phyloP scores from a whole-genome alignment of 495 filamentous ascomycete genomes.

The Penicillium pancosmium region DNA sequence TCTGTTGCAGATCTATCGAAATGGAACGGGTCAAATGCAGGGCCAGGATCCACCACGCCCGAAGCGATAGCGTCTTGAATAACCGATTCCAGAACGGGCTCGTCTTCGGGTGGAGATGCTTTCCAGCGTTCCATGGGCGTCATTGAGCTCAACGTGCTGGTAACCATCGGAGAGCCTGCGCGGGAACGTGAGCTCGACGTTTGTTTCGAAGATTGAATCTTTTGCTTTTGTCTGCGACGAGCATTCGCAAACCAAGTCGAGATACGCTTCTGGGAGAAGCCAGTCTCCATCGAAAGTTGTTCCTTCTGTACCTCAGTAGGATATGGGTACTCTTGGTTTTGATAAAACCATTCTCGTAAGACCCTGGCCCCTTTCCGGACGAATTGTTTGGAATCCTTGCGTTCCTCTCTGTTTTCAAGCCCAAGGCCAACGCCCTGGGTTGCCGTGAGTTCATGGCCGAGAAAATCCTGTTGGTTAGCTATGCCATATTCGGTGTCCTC shows the following conservation, averaged over 20 bases:
- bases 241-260: conserved; percentile 50
- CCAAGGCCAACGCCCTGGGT: background rate
- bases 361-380: conserved; percentile 56
- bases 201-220: conserved; percentile 47
- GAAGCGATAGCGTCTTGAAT: conserved; percentile 50
- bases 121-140: conserved; percentile 78
- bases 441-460: background rate
- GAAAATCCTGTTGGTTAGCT: background rate
- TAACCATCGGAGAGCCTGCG: conserved; percentile 42
- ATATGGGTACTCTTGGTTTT: conserved; percentile 49
- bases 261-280: conserved; percentile 38
- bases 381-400: conserved; percentile 58
- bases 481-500: conserved; percentile 35
- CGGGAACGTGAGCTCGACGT: conserved; percentile 51
- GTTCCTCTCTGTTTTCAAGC: conserved; percentile 10
- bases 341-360: conserved; percentile 44
- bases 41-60: conserved; percentile 61
- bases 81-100: conserved; percentile 33
- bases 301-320: conserved; percentile 39
- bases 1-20: conserved; percentile 29
- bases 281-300: conserved; percentile 35
- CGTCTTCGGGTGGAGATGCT: conserved; percentile 78
- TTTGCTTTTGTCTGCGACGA: conserved; percentile 50
- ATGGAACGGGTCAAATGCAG: conserved; percentile 49
- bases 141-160: conserved; percentile 55